Conservation (phyloP, 129 eudicot species). For the Chrysanthemum seticuspe region DNA sequence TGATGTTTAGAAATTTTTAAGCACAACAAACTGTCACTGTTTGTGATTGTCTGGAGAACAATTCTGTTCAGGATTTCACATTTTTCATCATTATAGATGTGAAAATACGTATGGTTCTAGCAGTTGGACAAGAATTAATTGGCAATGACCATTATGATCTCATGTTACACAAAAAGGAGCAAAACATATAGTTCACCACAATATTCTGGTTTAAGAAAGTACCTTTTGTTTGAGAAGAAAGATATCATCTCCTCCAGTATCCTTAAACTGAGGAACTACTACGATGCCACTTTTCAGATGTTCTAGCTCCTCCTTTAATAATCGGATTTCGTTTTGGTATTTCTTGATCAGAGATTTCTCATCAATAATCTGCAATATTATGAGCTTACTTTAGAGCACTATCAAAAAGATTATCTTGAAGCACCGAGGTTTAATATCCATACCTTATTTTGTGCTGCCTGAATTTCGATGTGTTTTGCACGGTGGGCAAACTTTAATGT, state of each 20-base stretch:
- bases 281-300: slow-evolving; percentile 85
- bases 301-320: slow-evolving; percentile 83
- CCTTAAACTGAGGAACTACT: slow-evolving; percentile 66
- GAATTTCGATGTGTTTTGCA: slow-evolving; percentile 94
- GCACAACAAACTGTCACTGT: neutral
- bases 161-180: neutral
- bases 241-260: slow-evolving; percentile 73
- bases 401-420: slow-evolving; percentile 1
- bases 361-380: slow-evolving; percentile 81
- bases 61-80: neutral
- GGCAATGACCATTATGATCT: neutral
- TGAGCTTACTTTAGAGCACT: slow-evolving; percentile 16
- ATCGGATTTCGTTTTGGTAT: slow-evolving; percentile 92
- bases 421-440: slow-evolving; percentile 15
- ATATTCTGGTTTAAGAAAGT: slow-evolving; percentile 4
- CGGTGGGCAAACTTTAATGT: slow-evolving; percentile 97
- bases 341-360: slow-evolving; percentile 97
- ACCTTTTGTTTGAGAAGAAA: slow-evolving; percentile 90
- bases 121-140: slow-evolving; percentile 1
- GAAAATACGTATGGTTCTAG: neutral
- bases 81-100: neutral
- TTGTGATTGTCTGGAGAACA: neutral
- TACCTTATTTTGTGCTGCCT: slow-evolving; percentile 96
- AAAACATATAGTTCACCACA: neutral
- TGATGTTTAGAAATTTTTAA: slow-evolving; percentile 1